These are phyloP conservation scores for Durotheca rogersii DNA, from an alignment of 495 filamentous ascomycete species.

Conservation along the genomic window DNA sequence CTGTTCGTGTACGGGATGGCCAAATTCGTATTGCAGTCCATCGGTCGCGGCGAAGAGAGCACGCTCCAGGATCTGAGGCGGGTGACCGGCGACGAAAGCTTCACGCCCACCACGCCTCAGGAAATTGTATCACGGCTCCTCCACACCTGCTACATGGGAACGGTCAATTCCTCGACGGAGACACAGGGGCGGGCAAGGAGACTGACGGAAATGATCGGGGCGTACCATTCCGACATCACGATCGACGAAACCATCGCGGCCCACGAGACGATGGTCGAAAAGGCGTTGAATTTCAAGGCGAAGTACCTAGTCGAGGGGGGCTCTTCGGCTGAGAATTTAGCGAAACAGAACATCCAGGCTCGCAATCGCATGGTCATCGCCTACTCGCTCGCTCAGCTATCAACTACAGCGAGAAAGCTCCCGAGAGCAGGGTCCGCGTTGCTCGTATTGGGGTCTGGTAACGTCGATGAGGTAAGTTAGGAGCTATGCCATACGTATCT, in stretches of 20 bases:
- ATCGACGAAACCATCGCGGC: slow-evolving; percentile 64
- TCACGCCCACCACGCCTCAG: slow-evolving; percentile 58
- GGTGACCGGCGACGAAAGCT: slow-evolving; percentile 46
- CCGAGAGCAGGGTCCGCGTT: slow-evolving; percentile 44
- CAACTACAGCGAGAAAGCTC: slow-evolving; percentile 63
- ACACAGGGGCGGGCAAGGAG: slow-evolving; percentile 70
- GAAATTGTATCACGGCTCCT: slow-evolving; percentile 67
- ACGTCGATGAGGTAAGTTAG: no score
- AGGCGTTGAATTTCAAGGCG: slow-evolving; percentile 43
- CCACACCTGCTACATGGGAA: slow-evolving; percentile 82
- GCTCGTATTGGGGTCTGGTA: slow-evolving; percentile 47
- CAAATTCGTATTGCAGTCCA: slow-evolving; percentile 53
- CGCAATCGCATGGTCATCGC: slow-evolving; percentile 77
- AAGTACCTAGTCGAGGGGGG: slow-evolving; percentile 72
- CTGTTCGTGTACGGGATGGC: no score
- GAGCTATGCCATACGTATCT: no score
- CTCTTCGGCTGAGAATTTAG: slow-evolving; percentile 57
- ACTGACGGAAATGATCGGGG: slow-evolving; percentile 68
- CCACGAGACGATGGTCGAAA: slow-evolving; percentile 37
- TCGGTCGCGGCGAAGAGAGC: slow-evolving; percentile 76
- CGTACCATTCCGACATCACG: slow-evolving; percentile 72
- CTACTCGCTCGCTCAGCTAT: slow-evolving; percentile 70
- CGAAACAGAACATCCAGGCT: slow-evolving; percentile 82
- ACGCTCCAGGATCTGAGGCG: no score
- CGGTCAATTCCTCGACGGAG: slow-evolving; percentile 67